Conservation (phyloP, 225 moss, liverwort and hornwort species). For the Lunularia cruciata region DNA sequence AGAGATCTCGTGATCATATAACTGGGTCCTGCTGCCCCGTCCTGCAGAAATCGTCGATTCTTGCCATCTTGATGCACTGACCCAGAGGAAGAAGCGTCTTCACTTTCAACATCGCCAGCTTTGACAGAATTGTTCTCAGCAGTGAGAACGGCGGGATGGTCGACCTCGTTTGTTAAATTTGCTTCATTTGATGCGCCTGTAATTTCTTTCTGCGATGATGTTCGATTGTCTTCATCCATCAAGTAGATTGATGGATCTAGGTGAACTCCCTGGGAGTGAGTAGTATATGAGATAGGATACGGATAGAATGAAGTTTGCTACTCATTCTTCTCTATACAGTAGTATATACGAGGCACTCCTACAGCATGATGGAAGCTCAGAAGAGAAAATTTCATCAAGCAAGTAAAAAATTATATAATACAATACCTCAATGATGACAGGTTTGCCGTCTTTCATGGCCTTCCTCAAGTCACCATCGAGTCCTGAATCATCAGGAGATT, state of each 20-base stretch:
- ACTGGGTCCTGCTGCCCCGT: conserved; percentile 32
- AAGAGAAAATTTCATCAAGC: not conserved
- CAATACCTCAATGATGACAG: conserved; percentile 93
- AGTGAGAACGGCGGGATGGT: not conserved
- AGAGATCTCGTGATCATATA: conserved; percentile 33
- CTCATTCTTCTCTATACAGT: not conserved
- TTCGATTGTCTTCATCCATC: conserved; percentile 77
- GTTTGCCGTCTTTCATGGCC: conserved; percentile 98
- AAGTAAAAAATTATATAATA: not conserved
- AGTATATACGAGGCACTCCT: too few relatives aligned
- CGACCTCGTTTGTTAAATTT: not conserved
- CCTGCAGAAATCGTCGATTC: not conserved
- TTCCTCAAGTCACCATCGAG: conserved; percentile 95
- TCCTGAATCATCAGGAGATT: conserved; percentile 42
- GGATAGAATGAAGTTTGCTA: too few relatives aligned
- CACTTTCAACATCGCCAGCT: not conserved
- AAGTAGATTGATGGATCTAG: conserved; percentile 94
- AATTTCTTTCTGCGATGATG: conserved; percentile 45
- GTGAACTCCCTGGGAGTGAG: conserved; percentile 71
- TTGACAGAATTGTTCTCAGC: not conserved
- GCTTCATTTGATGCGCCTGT: conserved; percentile 36
- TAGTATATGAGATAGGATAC: not conserved
- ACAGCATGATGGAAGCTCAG: too few relatives aligned
- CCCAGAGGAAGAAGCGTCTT: conserved; percentile 29
- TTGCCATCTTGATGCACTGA: conserved; percentile 32